phyloP scores from a whole-genome alignment of 257 asterid genomes.

The Salvia miltiorrhiza region DNA sequence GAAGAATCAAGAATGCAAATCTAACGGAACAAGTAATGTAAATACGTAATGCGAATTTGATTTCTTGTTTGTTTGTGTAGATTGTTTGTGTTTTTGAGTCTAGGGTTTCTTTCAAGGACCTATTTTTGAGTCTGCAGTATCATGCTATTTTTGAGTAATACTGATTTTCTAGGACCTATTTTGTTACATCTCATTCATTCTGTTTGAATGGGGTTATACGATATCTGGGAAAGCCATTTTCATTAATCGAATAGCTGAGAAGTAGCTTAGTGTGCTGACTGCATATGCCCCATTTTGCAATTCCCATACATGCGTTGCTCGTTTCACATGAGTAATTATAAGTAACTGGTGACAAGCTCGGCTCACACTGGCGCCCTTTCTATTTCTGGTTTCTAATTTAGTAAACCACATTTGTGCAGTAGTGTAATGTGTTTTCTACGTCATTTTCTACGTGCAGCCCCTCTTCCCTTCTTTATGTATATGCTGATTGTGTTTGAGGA shows the following conservation, averaged over 20 bases:
- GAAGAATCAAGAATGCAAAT: background rate
- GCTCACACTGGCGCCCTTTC: background rate
- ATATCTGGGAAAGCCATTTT: background rate
- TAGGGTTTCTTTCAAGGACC: background rate
- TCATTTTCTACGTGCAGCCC: conserved; percentile 3
- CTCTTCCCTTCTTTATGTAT: too few relatives aligned
- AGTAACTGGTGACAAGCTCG: background rate
- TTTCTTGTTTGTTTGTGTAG: background rate
- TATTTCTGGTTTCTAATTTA: background rate
- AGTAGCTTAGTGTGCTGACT: background rate
- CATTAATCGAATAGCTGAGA: background rate
- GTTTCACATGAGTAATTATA: background rate
- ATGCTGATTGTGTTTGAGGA: too few relatives aligned
- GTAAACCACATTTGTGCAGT: background rate
- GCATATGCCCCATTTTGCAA: background rate
- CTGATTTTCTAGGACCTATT: background rate
- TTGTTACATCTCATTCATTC: background rate
- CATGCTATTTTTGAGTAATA: background rate
- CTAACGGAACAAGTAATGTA: background rate
- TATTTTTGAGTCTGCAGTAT: background rate
- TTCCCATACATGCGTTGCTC: background rate
- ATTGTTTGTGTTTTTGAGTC: conserved; percentile 5
- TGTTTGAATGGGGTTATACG: background rate
- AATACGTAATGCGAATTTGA: background rate
- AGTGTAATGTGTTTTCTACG: background rate